Percentiles rank a stretch among this genome's conserved stretches.
phyloP scores from a whole-genome alignment of 495 filamentous ascomycete species.

The Tirmania nivea region DNA sequence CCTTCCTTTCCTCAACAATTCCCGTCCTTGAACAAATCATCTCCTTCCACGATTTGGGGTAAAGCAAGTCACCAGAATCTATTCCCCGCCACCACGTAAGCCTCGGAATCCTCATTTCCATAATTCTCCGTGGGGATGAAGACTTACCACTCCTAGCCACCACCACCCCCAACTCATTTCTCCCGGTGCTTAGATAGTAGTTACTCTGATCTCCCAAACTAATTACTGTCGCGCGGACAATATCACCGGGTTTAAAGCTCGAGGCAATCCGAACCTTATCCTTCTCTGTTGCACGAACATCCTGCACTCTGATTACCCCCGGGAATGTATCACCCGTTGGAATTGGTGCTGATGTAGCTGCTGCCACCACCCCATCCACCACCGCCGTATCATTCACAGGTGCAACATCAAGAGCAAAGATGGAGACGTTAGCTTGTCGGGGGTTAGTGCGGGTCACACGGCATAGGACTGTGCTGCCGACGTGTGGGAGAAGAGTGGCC shows the following conservation, averaged over 20 bases:
- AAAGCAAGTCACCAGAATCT: conserved; percentile 72
- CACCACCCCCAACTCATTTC: conserved; percentile 79
- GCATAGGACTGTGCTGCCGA: conserved; percentile 60
- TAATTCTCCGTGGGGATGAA: background rate
- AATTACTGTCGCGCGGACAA: conserved; percentile 71
- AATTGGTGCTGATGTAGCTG: conserved; percentile 25
- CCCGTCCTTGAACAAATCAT: conserved; percentile 72
- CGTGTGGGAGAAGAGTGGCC: conserved; percentile 41
- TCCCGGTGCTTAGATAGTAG: conserved; percentile 67
- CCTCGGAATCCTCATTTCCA: too few relatives aligned
- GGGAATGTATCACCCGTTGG: conserved; percentile 30
- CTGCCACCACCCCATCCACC: conserved; percentile 26
- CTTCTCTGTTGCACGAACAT: conserved; percentile 87
- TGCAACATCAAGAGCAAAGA: conserved; percentile 51
- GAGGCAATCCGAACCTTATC: conserved; percentile 78
- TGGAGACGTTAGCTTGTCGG: conserved; percentile 59
- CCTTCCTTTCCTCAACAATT: conserved; percentile 59
- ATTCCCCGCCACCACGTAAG: background rate
- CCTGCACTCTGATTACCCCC: conserved; percentile 47
- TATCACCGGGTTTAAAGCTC: conserved; percentile 81
- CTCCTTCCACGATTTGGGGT: conserved; percentile 85
- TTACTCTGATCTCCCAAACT: conserved; percentile 77
- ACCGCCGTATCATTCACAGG: conserved; percentile 38
- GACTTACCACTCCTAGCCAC: conserved; percentile 50
- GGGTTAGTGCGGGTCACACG: conserved; percentile 65